Evolutionary conservation across 2,329 filamentous ascomycete species (phyloP), one percentile per base, ranked within the genome.

Genomic region (Setomelanomma holmii): DNA sequence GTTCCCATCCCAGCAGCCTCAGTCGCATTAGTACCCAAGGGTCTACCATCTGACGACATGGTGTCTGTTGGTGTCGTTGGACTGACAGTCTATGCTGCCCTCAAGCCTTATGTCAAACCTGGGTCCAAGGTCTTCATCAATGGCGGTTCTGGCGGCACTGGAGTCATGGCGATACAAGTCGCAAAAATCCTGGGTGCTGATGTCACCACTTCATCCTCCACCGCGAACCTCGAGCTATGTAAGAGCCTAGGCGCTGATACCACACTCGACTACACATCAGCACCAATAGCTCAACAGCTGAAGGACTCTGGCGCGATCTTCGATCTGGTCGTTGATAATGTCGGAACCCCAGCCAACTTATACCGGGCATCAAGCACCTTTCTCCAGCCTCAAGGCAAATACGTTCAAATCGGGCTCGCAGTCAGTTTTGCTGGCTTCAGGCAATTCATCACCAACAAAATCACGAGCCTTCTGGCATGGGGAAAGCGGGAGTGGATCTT

Each of bases 131-230:
- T 88, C 10, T 82, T 87, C 60, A 79, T 88, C 64, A 87, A 87
- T 59, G 85, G 84, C 17, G 84, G 84, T 0, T 82, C 79, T 7
- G 86, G 86, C 19, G 86, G 85, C 0, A 79, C 77, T 2, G 86
- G 86, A 1, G 77, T 79, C 0, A 85, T 80, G 46, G 81, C 76
- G 0, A 83, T 88, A 48, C 86, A 88, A 64, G 79, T 88, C 43
- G 85, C 84, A 4, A 86, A 86, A 64, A 73, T 74, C 0, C 61
- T 83, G 2, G 85, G 84, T 0, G 84, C 80, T 59, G 72, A 80
- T 50, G 85, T 88, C 22, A 82, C 80, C 1, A 75, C 76, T 5
- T 80, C 78, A 2, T 88, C 85, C 61, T 87, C 84, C 4, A 76
- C 74, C 0, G 66, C 66, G 5, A 89, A 88, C 66, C 75, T 79